These are phyloP conservation scores for Aspergillus hortae DNA, from an alignment of 2,329 filamentous ascomycete genomes.

Conservation along the genomic window DNA sequence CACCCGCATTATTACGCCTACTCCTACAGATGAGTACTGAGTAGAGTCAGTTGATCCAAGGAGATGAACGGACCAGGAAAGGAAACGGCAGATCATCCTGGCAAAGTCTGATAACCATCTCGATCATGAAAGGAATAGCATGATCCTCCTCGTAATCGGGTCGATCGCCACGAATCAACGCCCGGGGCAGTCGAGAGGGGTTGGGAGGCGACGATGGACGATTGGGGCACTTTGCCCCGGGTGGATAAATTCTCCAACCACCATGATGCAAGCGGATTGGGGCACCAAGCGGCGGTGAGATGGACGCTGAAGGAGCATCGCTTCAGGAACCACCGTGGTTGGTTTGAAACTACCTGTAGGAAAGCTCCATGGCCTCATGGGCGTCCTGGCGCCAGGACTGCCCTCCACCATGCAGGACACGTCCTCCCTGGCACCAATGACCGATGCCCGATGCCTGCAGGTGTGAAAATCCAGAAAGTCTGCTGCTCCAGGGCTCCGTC, in stretches of 20 bases:
- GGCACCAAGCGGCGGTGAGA: not conserved
- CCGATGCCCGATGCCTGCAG: conserved; percentile 2
- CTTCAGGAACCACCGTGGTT: not conserved
- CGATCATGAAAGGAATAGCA: no score
- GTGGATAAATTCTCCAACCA: not conserved
- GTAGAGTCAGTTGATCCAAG: not conserved
- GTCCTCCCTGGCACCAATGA: conserved; percentile 6
- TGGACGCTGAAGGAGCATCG: not conserved
- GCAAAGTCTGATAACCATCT: no score
- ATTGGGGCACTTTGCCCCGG: no score
- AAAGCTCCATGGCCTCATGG: not conserved
- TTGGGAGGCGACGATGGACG: no score
- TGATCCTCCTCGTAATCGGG: no score
- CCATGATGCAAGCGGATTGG: not conserved
- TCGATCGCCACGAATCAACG: no score
- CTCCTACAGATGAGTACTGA: not conserved
- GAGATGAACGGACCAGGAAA: no score
- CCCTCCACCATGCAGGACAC: not conserved
- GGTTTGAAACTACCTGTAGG: not conserved
- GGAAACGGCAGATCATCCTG: no score
- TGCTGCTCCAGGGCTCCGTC: not conserved
- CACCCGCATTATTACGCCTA: not conserved
- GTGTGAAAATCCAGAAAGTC: not conserved
- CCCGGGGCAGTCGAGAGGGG: no score
- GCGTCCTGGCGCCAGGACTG: not conserved